Evolutionary conservation across 2,329 filamentous ascomycete species (phyloP).

Genomic region (Epichloe festucae): DNA sequence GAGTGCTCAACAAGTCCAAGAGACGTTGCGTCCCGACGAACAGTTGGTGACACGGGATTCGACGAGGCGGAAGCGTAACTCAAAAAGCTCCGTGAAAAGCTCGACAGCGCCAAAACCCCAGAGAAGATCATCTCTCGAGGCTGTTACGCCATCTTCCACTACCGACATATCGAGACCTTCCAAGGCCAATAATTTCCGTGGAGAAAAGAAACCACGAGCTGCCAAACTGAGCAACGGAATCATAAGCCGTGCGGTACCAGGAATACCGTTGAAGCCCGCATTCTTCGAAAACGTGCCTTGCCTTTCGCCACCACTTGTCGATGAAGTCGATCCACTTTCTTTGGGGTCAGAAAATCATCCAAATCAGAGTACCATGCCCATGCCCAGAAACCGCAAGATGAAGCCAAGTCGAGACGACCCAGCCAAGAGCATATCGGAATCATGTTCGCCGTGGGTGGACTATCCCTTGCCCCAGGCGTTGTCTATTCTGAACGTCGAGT

Average conservation of each 20-base stretch:
- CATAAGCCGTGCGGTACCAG: conserved; percentile 18
- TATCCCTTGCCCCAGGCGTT: conserved; percentile 43
- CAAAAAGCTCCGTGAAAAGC: conserved; percentile 11
- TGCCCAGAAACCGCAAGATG: conserved; percentile 1
- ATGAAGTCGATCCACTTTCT: conserved; percentile 9
- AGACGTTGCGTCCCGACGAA: conserved; percentile 4
- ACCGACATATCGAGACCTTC: conserved; percentile 20
- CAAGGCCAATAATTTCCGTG: conserved; percentile 17
- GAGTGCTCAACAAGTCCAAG: background rate
- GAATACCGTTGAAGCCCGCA: conserved; percentile 22
- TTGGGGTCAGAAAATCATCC: conserved; percentile 7
- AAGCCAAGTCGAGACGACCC: conserved; percentile 8
- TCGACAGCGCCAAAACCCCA: conserved; percentile 16
- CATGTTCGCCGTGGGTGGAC: conserved; percentile 8
- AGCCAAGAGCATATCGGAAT: conserved; percentile 15
- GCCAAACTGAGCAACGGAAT: conserved; percentile 16
- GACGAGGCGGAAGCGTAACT: conserved; percentile 6
- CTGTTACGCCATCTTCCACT: conserved; percentile 12
- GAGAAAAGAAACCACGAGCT: conserved; percentile 23
- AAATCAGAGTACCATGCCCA: background rate
- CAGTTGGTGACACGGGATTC: conserved; percentile 3
- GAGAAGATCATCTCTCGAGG: conserved; percentile 19
- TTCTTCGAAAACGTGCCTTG: conserved; percentile 25
- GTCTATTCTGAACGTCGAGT: conserved; percentile 36
- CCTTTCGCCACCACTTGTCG: conserved; percentile 12